Conservation (phyloP, 495 filamentous ascomycete genomes). For the Talaromyces borbonicus region DNA sequence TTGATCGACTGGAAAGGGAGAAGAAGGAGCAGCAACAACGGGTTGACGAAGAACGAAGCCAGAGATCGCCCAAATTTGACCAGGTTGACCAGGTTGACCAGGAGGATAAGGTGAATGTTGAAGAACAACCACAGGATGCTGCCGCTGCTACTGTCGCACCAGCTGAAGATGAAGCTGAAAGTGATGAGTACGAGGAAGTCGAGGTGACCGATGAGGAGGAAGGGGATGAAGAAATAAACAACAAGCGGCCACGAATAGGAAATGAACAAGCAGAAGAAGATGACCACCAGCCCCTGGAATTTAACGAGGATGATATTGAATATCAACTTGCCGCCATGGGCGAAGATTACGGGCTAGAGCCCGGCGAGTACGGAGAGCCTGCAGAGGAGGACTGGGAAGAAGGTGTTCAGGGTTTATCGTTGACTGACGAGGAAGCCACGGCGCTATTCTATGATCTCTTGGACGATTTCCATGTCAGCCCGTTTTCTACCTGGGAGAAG, state of each 20-base stretch:
- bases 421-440: slow-evolving; percentile 58
- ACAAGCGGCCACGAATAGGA: slow-evolving; percentile 60
- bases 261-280: slow-evolving; percentile 37
- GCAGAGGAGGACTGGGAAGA: slow-evolving; percentile 60
- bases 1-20: slow-evolving; percentile 48
- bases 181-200: slow-evolving; percentile 77
- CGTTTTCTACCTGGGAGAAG: slow-evolving; percentile 87
- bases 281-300: slow-evolving; percentile 62
- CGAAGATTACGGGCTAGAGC: slow-evolving; percentile 60
- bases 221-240: slow-evolving; percentile 39
- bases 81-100: too few relatives aligned
- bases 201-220: slow-evolving; percentile 75
- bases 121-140: slow-evolving; percentile 4
- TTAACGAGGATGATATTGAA: slow-evolving; percentile 90
- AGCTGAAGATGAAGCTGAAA: slow-evolving; percentile 25
- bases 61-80: not conserved
- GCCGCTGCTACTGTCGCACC: slow-evolving; percentile 3
- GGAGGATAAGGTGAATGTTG: not conserved
- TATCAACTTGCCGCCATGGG: slow-evolving; percentile 85
- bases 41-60: slow-evolving; percentile 7
- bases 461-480: slow-evolving; percentile 69
- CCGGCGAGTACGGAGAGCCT: slow-evolving; percentile 60
- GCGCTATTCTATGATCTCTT: slow-evolving; percentile 81
- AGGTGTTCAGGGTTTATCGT: slow-evolving; percentile 53
- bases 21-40: slow-evolving; percentile 35